A percentile compares a stretch with the other conserved stretches of the same genome.
phyloP scores from a whole-genome alignment of 2,329 filamentous ascomycete species.

The Scedosporium boydii region DNA sequence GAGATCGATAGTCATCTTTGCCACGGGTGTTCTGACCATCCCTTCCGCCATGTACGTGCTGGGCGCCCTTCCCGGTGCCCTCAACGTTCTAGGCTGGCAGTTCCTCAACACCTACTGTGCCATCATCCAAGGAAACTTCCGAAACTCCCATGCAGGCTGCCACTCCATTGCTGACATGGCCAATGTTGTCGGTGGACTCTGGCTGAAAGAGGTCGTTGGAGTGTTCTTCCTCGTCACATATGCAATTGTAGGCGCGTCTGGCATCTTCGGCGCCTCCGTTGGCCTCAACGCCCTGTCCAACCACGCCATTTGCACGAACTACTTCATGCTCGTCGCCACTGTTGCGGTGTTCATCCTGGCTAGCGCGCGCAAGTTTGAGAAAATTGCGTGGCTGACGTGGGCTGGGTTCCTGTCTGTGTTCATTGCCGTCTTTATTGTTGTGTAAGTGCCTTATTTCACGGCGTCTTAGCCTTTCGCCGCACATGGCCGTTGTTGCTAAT shows the following conservation, averaged over 20 bases:
- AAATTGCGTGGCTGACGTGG: constrained; percentile 54
- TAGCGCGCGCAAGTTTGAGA: constrained; percentile 47
- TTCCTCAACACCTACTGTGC: constrained; percentile 29
- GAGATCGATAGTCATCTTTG: constrained; percentile 26
- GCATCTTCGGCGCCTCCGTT: constrained; percentile 49
- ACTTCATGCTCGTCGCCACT: constrained; percentile 44
- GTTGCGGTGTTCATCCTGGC: constrained; percentile 37
- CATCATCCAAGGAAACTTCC: constrained; percentile 29
- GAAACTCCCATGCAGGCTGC: constrained; percentile 26
- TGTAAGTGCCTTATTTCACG: constrained; percentile 21
- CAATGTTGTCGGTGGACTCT: constrained; percentile 39
- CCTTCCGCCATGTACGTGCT: constrained; percentile 31
- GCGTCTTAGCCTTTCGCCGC: background rate
- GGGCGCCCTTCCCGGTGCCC: constrained; percentile 30
- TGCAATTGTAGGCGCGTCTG: constrained; percentile 44
- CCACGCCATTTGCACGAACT: constrained; percentile 50
- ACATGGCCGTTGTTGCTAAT: background rate
- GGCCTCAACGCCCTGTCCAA: constrained; percentile 50
- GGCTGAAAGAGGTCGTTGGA: constrained; percentile 43
- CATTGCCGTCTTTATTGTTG: constrained; percentile 46
- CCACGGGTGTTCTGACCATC: constrained; percentile 31
- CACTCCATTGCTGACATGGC: constrained; percentile 46
- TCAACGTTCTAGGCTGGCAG: constrained; percentile 32
- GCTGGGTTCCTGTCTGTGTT: constrained; percentile 50
- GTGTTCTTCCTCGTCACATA: constrained; percentile 48